A percentile compares a stretch with the other conserved stretches of the same genome.
Evolutionary conservation across 805 yeast genomes (phyloP).

Genomic region (Sungouiozyma ichnusensis): DNA sequence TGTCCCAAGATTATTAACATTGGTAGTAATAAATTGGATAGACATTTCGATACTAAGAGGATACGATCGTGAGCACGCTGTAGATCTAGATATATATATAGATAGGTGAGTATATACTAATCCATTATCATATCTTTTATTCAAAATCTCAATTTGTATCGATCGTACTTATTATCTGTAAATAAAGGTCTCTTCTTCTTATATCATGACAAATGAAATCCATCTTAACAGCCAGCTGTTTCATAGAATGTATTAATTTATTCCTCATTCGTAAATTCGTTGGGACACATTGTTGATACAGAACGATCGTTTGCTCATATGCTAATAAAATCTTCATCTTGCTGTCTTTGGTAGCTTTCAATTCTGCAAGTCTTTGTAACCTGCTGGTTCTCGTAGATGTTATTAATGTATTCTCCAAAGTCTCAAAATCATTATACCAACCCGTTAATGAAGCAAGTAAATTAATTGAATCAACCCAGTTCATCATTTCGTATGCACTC

Average conservation of each 20-base stretch:
- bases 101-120: background rate
- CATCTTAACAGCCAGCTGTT: constrained; percentile 39
- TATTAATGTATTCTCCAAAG: constrained; percentile 23
- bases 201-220: constrained; percentile 51
- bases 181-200: constrained; percentile 34
- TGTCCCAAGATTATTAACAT: constrained; percentile 78
- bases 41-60: constrained; percentile 44
- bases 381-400: constrained; percentile 29
- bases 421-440: constrained; percentile 14
- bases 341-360: constrained; percentile 20
- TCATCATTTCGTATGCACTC: constrained; percentile 36
- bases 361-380: constrained; percentile 16
- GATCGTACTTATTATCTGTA: constrained; percentile 20
- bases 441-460: constrained; percentile 19
- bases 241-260: constrained; percentile 34
- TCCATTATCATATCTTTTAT: background rate
- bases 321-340: constrained; percentile 31
- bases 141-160: background rate
- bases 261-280: constrained; percentile 44
- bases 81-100: constrained; percentile 1
- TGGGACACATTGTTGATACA: constrained; percentile 43
- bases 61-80: constrained; percentile 2
- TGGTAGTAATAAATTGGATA: constrained; percentile 66
- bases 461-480: constrained; percentile 45
- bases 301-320: constrained; percentile 28